Conservation (phyloP, 441 rosid genomes). For the Monsonia emarginata region DNA sequence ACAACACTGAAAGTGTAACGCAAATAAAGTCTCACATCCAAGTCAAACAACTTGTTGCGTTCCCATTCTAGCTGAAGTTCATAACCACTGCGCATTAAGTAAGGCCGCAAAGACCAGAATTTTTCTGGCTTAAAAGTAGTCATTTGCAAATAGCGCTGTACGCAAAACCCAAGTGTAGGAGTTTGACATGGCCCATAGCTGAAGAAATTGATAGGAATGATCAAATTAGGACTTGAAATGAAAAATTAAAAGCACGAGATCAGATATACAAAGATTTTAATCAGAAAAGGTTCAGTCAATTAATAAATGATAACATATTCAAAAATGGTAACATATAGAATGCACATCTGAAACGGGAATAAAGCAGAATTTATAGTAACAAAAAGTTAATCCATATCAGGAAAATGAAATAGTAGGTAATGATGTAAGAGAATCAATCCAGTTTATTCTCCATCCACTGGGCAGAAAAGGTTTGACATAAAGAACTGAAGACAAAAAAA, state of each 20-base stretch:
- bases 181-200: slow-evolving; percentile 96
- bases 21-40: slow-evolving; percentile 47
- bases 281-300: neutral
- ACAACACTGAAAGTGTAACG: slow-evolving; percentile 15
- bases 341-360: neutral
- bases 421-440: neutral
- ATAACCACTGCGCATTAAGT: slow-evolving; percentile 48
- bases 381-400: neutral
- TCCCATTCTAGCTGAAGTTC: slow-evolving; percentile 89
- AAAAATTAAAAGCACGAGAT: neutral
- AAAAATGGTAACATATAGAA: too few species aligned
- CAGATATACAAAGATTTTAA: neutral
- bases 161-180: slow-evolving; percentile 94
- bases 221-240: slow-evolving; percentile 5
- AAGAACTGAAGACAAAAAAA: slow-evolving; percentile 2
- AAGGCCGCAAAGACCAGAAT: slow-evolving; percentile 67
- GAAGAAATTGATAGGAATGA: slow-evolving; percentile 25
- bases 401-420: neutral
- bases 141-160: slow-evolving; percentile 79
- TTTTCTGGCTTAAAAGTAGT: slow-evolving; percentile 79
- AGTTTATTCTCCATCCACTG: too few species aligned
- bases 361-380: neutral
- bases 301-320: neutral
- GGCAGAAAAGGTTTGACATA: too few species aligned
- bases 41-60: slow-evolving; percentile 63